Base-by-base conservation (phyloP, 1,139 yeast genomes). In the Debaryomyces udenii region DNA sequence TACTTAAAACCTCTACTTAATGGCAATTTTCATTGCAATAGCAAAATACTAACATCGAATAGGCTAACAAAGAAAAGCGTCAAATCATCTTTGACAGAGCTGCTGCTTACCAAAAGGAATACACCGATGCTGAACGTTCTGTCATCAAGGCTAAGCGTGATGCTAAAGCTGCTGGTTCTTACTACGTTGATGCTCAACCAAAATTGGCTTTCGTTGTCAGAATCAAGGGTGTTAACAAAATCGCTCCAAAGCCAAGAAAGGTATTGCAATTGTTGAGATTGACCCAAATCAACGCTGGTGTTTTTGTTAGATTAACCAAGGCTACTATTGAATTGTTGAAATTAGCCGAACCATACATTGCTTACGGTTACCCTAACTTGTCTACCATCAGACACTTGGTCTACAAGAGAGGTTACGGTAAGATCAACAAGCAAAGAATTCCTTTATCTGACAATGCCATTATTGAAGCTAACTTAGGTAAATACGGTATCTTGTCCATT, bases 331-430 rank as follows among this genome's bases (percentile, higher is more conserved):
- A 93, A 83, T 86, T 93, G 74, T 83, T 93, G 76, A 90, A 86
- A 76, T 86, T 93, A 73, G 96, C 93, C 70, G 98, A 93, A 80
- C 99, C 99, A 73, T 93, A 90, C 85, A 85, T 93, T 75, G 95
- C 99, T 66, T 93, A 87, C 86, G 99, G 99, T 80, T 91, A 91
- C 93, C 99, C 99, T 79, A 87, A 89, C 68, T 81, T 88, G 70
- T 76, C 97, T 56, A 87, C 98, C 74, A 83, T 91, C 68, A 91
- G 97, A 81, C 86, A 91, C 77, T 87, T 93, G 73, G 74, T 93
- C 65, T 93, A 93, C 97, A 93, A 93, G 95, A 91, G 99, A 82
- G 99, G 99, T 75, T 86, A 76, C 93, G 99, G 97, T 79, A 93
- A 93, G 89, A 76, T 93, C 71, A 89, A 90, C 94, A 89, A 88